Evolutionary conservation across 768 basidiomycete genomes (phyloP).

Genomic region (Suillus sp.): DNA sequence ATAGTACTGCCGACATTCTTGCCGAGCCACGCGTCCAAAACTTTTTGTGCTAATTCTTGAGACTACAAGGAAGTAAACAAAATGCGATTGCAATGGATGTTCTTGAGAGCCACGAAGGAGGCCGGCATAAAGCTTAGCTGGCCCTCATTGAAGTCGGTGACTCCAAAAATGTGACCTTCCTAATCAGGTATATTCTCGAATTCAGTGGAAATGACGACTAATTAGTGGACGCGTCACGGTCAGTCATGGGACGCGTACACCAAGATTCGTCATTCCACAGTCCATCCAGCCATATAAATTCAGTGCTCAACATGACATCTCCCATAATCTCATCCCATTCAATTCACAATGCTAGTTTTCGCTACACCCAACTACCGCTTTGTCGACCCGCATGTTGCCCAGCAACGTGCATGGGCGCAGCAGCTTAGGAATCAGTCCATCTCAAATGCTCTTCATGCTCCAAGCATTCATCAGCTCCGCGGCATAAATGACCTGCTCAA

Average conservation of each 20-base stretch:
- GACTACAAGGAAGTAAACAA: too few species aligned
- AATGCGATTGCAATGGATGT: too few species aligned
- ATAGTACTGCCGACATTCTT: neutral
- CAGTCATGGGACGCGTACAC: neutral
- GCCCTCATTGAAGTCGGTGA: too few species aligned
- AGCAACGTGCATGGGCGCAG: slow-evolving; percentile 22
- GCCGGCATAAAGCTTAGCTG: too few species aligned
- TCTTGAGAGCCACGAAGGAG: too few species aligned
- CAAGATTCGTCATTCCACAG: neutral
- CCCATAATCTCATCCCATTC: neutral
- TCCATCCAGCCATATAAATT: slow-evolving; percentile 1
- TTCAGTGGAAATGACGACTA: neutral
- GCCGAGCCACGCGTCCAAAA: slow-evolving; percentile 3
- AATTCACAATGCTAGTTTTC: slow-evolving; percentile 14
- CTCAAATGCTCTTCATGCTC: slow-evolving; percentile 4
- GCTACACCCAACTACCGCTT: neutral
- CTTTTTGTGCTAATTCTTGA: neutral
- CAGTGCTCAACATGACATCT: neutral
- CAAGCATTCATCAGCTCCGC: neutral
- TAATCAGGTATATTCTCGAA: neutral
- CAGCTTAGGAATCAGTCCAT: slow-evolving; percentile 5
- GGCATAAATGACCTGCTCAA: neutral
- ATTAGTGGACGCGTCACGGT: neutral
- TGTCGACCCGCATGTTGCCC: slow-evolving; percentile 23
- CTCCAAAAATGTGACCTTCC: neutral